These are phyloP conservation scores for Thuja plicata DNA, from an alignment of 83 land plant species.

Conservation along the genomic window DNA sequence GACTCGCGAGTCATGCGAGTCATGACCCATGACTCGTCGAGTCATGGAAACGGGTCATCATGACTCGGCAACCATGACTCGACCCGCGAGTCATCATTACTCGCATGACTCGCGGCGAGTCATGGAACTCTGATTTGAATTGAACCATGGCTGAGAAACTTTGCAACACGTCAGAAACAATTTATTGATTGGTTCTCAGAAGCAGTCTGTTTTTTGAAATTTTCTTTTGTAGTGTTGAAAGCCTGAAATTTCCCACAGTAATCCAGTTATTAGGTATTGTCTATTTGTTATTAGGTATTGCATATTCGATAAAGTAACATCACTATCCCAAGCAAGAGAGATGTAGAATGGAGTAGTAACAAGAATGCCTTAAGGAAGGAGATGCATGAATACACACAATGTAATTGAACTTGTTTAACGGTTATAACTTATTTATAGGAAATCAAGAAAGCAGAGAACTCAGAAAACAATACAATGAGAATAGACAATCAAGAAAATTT, in stretches of 20 bases:
- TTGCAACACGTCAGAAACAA: neutral
- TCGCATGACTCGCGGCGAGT: too few species aligned
- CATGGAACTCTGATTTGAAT: too few species aligned
- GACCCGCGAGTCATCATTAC: too few species aligned
- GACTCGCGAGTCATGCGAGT: too few species aligned
- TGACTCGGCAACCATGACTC: too few species aligned
- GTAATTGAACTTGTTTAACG: neutral
- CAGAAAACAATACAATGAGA: neutral
- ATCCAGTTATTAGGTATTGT: neutral
- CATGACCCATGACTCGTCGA: too few species aligned
- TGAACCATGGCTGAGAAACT: neutral
- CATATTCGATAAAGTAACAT: neutral
- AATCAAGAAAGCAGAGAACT: neutral
- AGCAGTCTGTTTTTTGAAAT: neutral
- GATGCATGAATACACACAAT: neutral
- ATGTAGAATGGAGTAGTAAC: neutral
- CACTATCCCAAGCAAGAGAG: neutral
- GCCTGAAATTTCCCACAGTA: neutral
- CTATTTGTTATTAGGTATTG: neutral
- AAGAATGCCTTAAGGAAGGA: neutral
- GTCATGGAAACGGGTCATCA: too few species aligned
- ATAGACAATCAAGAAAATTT: neutral
- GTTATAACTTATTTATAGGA: neutral
- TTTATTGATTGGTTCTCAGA: neutral
- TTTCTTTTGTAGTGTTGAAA: neutral